Conservation (phyloP, 2,329 filamentous ascomycete genomes). For the Diaporthe nobilis region DNA sequence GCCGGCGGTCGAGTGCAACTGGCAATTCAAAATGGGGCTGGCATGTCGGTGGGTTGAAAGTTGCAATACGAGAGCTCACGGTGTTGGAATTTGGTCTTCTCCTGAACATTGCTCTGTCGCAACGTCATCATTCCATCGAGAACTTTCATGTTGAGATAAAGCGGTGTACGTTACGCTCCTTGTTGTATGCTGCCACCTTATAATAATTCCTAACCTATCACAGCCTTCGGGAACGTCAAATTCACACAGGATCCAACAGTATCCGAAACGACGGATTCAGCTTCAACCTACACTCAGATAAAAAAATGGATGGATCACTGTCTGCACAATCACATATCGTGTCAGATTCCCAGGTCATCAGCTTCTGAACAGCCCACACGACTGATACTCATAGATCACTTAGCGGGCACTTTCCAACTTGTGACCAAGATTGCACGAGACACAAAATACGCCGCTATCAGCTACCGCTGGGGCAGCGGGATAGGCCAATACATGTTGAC, state of each 20-base stretch:
- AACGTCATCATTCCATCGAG: rapidly evolving
- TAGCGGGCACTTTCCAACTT: not conserved
- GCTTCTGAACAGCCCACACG: not conserved
- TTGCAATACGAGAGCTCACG: not conserved
- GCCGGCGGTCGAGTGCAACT: rapidly evolving
- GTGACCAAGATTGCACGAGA: rapidly evolving
- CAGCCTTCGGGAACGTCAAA: too few relatives aligned
- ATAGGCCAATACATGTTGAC: not conserved
- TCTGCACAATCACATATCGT: not conserved
- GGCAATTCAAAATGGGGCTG: not conserved
- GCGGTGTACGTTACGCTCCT: not conserved
- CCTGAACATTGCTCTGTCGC: not conserved
- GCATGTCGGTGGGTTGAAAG: not conserved
- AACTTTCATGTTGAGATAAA: not conserved
- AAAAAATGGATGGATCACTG: not conserved
- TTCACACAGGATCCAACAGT: not conserved
- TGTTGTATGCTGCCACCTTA: not conserved
- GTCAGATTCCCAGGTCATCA: not conserved
- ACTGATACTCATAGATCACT: not conserved
- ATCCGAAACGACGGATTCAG: not conserved
- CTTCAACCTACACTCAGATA: not conserved
- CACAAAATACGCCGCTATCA: not conserved
- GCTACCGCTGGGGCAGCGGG: constrained; percentile 26
- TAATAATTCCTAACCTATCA: not conserved
- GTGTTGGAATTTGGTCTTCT: not conserved